Evolutionary conservation across 257 asterid genomes (phyloP).

Genomic region (Solanum clarkiae): DNA sequence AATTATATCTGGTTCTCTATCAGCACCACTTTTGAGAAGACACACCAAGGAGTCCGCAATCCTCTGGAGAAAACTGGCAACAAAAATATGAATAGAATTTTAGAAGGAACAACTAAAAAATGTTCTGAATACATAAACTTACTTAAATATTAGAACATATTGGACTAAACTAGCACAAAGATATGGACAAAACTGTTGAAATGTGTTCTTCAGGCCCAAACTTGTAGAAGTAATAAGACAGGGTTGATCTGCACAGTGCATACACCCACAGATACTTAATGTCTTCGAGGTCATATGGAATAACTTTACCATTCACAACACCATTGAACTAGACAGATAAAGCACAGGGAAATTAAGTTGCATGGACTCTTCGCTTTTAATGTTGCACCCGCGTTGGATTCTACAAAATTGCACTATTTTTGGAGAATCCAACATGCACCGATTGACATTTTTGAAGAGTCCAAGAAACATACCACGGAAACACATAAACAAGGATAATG

Average conservation of each 20-base stretch:
- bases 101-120: background rate
- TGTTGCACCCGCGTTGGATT: background rate
- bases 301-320: background rate
- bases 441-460: background rate
- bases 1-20: conserved; percentile 79
- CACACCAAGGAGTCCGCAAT: conserved; percentile 42
- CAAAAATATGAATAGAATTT: background rate
- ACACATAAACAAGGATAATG: background rate
- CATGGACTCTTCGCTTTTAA: background rate
- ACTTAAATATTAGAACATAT: background rate
- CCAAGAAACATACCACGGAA: background rate
- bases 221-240: background rate
- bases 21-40: conserved; percentile 82
- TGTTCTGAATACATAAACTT: background rate
- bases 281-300: background rate
- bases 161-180: background rate
- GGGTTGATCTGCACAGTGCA: background rate
- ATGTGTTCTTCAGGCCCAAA: background rate
- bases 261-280: background rate
- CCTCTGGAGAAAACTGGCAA: conserved; percentile 59
- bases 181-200: background rate
- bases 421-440: background rate
- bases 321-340: background rate
- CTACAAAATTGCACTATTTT: background rate
- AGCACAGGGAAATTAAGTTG: background rate